These are phyloP conservation scores for Podaxis sp. DNA, from an alignment of 768 basidiomycete species.

Conservation along the genomic window DNA sequence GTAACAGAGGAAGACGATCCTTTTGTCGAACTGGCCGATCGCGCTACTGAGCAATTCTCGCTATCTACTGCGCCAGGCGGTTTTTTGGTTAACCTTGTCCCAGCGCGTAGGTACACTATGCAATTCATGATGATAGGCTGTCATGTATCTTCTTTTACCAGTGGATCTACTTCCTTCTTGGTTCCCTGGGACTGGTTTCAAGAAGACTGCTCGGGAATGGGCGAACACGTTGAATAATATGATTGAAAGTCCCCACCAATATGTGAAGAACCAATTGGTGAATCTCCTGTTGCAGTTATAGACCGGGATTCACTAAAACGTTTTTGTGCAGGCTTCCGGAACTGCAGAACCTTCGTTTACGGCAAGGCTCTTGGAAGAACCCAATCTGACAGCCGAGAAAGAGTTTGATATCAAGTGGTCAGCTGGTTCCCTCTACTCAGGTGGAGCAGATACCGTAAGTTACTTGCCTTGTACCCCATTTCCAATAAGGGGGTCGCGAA, in stretches of 20 bases:
- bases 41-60: slow-evolving; percentile 37
- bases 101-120: slow-evolving; percentile 31
- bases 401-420: slow-evolving; percentile 42
- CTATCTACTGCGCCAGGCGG: slow-evolving; percentile 39
- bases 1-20: slow-evolving; percentile 37
- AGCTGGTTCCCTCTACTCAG: slow-evolving; percentile 46
- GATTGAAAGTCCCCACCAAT: slow-evolving; percentile 44
- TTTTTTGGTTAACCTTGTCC: slow-evolving; percentile 50
- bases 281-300: not conserved
- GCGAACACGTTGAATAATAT: slow-evolving; percentile 37
- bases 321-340: slow-evolving; percentile 22
- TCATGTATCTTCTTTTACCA: slow-evolving; percentile 17
- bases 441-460: slow-evolving; percentile 41
- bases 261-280: slow-evolving; percentile 46
- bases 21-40: slow-evolving; percentile 37
- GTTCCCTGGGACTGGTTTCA: slow-evolving; percentile 58
- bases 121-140: not conserved
- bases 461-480: not conserved
- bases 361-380: slow-evolving; percentile 30
- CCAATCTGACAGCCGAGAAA: slow-evolving; percentile 27
- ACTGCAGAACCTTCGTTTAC: slow-evolving; percentile 33
- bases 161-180: slow-evolving; percentile 49
- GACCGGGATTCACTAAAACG: not conserved
- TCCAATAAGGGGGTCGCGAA: no score
- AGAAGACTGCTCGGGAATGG: slow-evolving; percentile 45